Base-by-base conservation (phyloP, 352 stramenopile species). In the Globisporangium cederbergense region DNA sequence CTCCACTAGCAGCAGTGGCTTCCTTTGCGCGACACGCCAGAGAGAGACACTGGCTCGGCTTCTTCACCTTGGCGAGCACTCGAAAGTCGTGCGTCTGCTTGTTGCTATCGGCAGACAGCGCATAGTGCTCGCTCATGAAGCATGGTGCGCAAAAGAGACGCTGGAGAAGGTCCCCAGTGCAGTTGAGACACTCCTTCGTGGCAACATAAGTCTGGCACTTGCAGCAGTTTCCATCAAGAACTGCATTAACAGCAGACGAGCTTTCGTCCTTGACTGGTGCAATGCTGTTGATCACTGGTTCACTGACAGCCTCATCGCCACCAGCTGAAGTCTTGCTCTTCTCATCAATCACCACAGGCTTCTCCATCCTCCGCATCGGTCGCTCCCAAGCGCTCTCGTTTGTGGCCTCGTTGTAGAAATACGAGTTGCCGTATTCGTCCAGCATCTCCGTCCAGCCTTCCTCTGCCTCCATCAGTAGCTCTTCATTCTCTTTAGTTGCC, bases 111-210 rank as follows among this genome's bases (percentile, higher is more conserved):
- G 16, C 55, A 1, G 60, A 20, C 11, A 59, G n/a, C 2, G 34
- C 50, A 9, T 58, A 53, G 38, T 88, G 79, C 47, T 93, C 78
- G 9, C 73, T 65, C n/a, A 65, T 73, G 38, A 89, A 93, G 50
- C 83, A 93, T 3, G 51, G 2, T 0, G 65, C 70, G 64, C 83
- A 93, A 53, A 75, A 93, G 8, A 70, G 51, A 3, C 60, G 60
- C 22, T 65, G 65, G 0, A 57, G 32, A 0, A 64, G 55, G 9
- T 75, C 61, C 9, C 64, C 64, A 7, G 60, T 54, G 34, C 83
- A 93, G 50, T 88, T 73, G 9, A 91, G 57, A 64, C 83, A 93
- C 20, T 76, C 69, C 25, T 88, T 89, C 13, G 78, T 77, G 2
- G 83, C 75, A 10, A 60, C 42, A 0, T 13, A 53, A 47, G 38